Evolutionary conservation across 2,329 filamentous ascomycete genomes (phyloP), one percentile per base, ranked within the genome.

Genomic region (Arthrobotrys entomopaga): DNA sequence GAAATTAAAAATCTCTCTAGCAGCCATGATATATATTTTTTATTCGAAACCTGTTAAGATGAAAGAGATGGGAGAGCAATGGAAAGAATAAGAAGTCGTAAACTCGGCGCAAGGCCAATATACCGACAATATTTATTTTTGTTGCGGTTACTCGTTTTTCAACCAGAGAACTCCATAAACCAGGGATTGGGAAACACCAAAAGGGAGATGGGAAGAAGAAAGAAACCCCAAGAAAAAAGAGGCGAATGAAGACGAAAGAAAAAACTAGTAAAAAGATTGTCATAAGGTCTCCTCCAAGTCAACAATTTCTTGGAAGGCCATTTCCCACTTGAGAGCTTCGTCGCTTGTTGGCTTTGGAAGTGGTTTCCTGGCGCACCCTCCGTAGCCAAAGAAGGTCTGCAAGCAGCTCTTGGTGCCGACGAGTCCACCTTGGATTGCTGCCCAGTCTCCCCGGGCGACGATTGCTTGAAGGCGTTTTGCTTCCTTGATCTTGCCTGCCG

Each of bases 361-460:
- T 60, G 92, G 92, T 78, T 86, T 85, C 73, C 92, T 86, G 3
- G 91, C 91, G 80, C 88, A 87, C 2, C 90, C 91, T 26, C 92
- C 92, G 80, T 96, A 96, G 56, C 91, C 91, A 80, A 88, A 92
- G 81, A 92, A 92, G 77, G 84, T 87, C 83, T 95, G 88, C 78
- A 96, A 89, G 10, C 90, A 91, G 77, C 87, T 87, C 85, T 96
- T 96, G 20, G 92, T 95, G n/a, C 91, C 92, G 0, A 92, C 89
- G 78, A 95, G 92, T 52, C 91, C 91, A 0, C 90, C 85, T 83
- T 93, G 93, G 75, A 92, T 95, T 64, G 94, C 83, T 49, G 89
- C 88, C 91, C 91, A 96, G 82, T 96, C 92, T 34, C 89, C 89
- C 80, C 88, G 88, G 79, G 89, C 89, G 75, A 96, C 86, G n/a